Evolutionary conservation across 176 grass and related monocot genomes (phyloP), one percentile per base, ranked within the genome.

Genomic region (Zizania latifolia): DNA sequence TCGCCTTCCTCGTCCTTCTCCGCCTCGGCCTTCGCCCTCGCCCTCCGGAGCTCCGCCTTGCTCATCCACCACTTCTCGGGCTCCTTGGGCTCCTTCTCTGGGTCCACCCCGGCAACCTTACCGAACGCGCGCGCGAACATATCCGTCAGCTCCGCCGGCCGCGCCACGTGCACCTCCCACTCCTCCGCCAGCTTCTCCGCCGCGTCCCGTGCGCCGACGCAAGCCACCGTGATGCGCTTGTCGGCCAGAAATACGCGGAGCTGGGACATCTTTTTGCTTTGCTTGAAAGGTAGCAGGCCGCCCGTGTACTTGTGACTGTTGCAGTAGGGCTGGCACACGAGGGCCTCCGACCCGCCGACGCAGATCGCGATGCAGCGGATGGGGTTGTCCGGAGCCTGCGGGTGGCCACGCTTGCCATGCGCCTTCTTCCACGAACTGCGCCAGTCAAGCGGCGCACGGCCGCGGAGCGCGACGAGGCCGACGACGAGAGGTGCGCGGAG

Each of bases 51-150:
- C 32, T 11, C 31, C n/a, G 14, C n/a, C 0, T 0, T 15, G 5
- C 28, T 35, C 70, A 56, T 72, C 50, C 70, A 38, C 50, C 15
- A 1, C 50, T 4, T 56, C 6, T 23, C 6, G 1, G 46, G 70
- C 0, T 26, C 55, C 70, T 22, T 15, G 13, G 32, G 21, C 32
- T 14, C 21, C 57, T 28, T 41, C 26, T 4, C 58, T 0, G 38
- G 10, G 1, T 62, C 29, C 73, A 48, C 38, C 8, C 17, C 28
- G 24, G 58, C 27, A 17, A 8, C 30, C 48, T 44, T 21, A 22
- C 74, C 58, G 58, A 64, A 86, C 48, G 71, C 30, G 22, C 59
- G 64, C 56, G 74, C 79, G 59, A 72, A 70, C 29, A 77, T 27
- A 24, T 77, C 19, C n/a, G 41, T 50, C 19, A 81, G 38, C 35